phyloP scores from a whole-genome alignment of 139 green algal species.

The Mychonastes homosphaera region DNA sequence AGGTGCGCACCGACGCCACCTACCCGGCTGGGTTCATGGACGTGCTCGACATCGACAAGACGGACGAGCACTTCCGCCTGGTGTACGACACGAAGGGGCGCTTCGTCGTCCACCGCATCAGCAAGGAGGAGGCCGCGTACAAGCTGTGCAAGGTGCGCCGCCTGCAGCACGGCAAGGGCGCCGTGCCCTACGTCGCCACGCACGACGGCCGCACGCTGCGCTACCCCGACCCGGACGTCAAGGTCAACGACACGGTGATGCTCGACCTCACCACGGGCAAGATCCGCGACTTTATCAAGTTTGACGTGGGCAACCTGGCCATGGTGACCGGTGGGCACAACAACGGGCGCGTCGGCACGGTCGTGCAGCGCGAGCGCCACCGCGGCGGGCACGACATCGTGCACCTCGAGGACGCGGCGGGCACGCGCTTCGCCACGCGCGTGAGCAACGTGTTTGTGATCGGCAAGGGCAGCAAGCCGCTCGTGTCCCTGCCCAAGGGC shows the following conservation, averaged over 20 bases:
- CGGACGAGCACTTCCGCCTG: constrained; percentile 75
- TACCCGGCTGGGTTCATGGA: constrained; percentile 99
- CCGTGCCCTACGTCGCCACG: constrained; percentile 85
- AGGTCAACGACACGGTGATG: constrained; percentile 95
- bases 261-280: constrained; percentile 95
- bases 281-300: constrained; percentile 79
- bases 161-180: constrained; percentile 78
- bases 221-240: constrained; percentile 88
- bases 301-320: constrained; percentile 89
- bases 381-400: constrained; percentile 77
- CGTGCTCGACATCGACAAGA: constrained; percentile 95
- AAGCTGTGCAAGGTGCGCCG: constrained; percentile 94
- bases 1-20: constrained; percentile 88
- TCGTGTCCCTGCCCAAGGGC: constrained; percentile 95
- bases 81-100: constrained; percentile 97
- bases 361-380: constrained; percentile 95
- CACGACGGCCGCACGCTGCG: constrained; percentile 96
- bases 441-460: constrained; percentile 95
- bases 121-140: constrained; percentile 86
- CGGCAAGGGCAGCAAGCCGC: constrained; percentile 89
- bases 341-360: constrained; percentile 81
- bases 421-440: constrained; percentile 80
- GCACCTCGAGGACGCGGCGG: constrained; percentile 86
- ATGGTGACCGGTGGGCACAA: constrained; percentile 91
- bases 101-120: constrained; percentile 97